Evolutionary conservation across 768 basidiomycete species (phyloP), one percentile per base, ranked within the genome.

Genomic region (Pleurotus salmoneostramineus): DNA sequence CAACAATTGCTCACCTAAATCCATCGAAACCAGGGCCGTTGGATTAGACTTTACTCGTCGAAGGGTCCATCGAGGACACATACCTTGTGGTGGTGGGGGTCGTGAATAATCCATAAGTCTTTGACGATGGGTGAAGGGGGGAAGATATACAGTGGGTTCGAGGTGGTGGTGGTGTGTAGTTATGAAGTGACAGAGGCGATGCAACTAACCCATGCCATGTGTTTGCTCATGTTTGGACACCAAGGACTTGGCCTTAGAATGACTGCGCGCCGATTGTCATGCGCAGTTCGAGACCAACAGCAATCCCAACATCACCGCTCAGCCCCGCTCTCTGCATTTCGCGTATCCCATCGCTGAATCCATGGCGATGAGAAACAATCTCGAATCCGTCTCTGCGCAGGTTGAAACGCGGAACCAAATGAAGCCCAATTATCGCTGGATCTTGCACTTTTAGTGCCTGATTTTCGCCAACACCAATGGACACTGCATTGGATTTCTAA

Each of bases 51-150:
- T 33, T 5, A 21, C 14, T 17, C 35, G 12, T 34, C 36, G 10
- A 12, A 15, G 14, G 3, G 6, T 4, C 0, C 12, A 42, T 32
- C 40, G 43, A 14, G 44, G 21, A 17, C 45, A 42, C 60, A 5
- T 37, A 61, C 60, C 60, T 47, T 46, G 40, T 3, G 59, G 59
- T 17, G 60, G 60, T 31, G 60, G 56, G 14, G 56, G 50, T 54
- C 60, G 34, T 14, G 12, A 52, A 33, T 35, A 50, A n/a, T 57
- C 54, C 60, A 61, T 61, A 12, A 17, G 34, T 11, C 7, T 32
- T 34, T 49, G 33, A 4, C 4, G 48, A 31, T 8, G 33, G 31
- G 33, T 32, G 17, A 32, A 32, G 33, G 48, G 10, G 48, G 48
- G 15, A 35, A 27, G 21, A 27, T 27, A 27, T 27, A 27, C 21